Evolutionary conservation across 139 green algal genomes (phyloP), one percentile per base, ranked within the genome.

Genomic region (Astrephomene gubernaculifera): DNA sequence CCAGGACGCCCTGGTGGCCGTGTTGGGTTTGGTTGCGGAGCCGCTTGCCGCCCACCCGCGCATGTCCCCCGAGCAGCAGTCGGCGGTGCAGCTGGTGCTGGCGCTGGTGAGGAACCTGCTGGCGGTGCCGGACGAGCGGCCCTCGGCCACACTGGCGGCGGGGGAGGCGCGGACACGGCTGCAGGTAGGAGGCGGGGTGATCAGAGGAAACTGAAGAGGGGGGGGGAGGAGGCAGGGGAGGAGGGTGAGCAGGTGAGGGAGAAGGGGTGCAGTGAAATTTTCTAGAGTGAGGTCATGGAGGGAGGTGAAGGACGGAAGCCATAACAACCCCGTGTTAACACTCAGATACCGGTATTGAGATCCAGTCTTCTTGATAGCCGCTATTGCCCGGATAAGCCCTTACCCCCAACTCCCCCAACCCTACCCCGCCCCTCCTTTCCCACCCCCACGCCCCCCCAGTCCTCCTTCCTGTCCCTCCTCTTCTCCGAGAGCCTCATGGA

Each of bases 101-200:
- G 93, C 93, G 17, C 95, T 99, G 70, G 64, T 98, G 38, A 88
- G 96, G 45, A 99, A 98, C 91, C 86, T 99, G 45, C 86, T 98
- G 27, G 87, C 69, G 39, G 86, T 98, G 6, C 93, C 93, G 7
- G 93, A 95, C 45, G 80, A 79, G 4, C 76, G 86, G 31, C 67
- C 44, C 64, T 39, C 31, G 2, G 14, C 63, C 86, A 90, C 36
- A 63, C 61, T 52, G 39, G 41, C 43, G 35, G 45, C 60, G 24
- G 71, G 71, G 19, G 21, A 29, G 1, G 21, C 36, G 6, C 35
- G 80, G 27, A 79, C 60, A 2, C 31, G 29, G 38, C 71, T 76
- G 61, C 82, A 83, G 82, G 70, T 70, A 72, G 33, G 54, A 57
- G 17, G 12, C 14, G 49, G 49, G 70, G 39, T 27, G 9, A 78